phyloP scores from a whole-genome alignment of 2,329 filamentous ascomycete species.

The Aspergillus alliaceus region DNA sequence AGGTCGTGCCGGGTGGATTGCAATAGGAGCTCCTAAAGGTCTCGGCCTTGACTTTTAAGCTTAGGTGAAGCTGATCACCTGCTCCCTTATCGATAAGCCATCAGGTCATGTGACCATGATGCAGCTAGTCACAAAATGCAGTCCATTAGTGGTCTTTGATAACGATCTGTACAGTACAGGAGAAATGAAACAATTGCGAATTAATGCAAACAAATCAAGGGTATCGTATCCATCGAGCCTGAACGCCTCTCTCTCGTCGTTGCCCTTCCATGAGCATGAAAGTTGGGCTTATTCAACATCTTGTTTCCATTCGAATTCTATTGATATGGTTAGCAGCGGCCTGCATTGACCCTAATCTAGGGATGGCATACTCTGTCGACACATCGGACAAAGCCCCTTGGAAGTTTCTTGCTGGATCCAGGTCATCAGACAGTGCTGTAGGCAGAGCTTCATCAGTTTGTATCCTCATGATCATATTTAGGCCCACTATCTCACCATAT shows the following conservation, averaged over 20 bases:
- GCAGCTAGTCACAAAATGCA: neutral
- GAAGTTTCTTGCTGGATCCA: constrained; percentile 96
- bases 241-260: constrained; percentile 4
- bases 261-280: neutral
- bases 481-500: constrained; percentile 66
- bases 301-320: constrained; percentile 57
- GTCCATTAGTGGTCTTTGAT: neutral
- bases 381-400: constrained; percentile 96
- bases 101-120: constrained; percentile 9
- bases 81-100: constrained; percentile 31
- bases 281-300: constrained; percentile 28
- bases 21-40: constrained; percentile 1
- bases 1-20: constrained; percentile 2
- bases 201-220: neutral
- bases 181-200: neutral
- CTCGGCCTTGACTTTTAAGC: neutral
- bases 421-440: constrained; percentile 77
- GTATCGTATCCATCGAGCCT: neutral
- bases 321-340: constrained; percentile 15
- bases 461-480: constrained; percentile 7
- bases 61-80: constrained; percentile 8
- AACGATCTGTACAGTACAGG: neutral
- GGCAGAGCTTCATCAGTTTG: constrained; percentile 7
- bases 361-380: constrained; percentile 72
- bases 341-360: neutral